A percentile compares a stretch with the other conserved stretches of the same genome.
Evolutionary conservation across 2,329 filamentous ascomycete genomes (phyloP).

Genomic region (Byssothecium circinans): DNA sequence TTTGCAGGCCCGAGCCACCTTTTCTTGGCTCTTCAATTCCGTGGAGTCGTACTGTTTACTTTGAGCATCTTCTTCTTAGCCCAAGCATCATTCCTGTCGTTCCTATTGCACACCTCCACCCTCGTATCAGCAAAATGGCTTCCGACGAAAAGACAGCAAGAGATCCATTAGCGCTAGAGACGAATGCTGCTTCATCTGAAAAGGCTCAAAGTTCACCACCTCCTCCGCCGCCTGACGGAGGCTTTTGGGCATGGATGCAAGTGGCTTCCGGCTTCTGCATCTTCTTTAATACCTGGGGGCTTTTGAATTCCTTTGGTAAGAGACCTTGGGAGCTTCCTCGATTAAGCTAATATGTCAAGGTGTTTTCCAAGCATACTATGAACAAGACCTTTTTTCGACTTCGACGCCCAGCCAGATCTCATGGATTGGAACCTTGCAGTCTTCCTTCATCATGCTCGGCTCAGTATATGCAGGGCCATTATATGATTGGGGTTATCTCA

Average conservation of each 20-base stretch:
- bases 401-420: constrained; percentile 32
- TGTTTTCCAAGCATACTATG: neutral
- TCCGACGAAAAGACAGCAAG: too few relatives aligned
- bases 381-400: neutral
- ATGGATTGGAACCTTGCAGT: constrained; percentile 53
- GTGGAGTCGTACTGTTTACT: too few relatives aligned
- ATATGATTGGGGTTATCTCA: constrained; percentile 51
- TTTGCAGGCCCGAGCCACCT: too few relatives aligned
- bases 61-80: too few relatives aligned
- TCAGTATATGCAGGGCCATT: constrained; percentile 46
- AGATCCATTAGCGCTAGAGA: too few relatives aligned
- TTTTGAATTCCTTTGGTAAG: constrained; percentile 1
- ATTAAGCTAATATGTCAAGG: neutral
- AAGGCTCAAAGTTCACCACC: too few relatives aligned
- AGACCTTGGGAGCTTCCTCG: neutral
- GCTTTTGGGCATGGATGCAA: constrained; percentile 1
- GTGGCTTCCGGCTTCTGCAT: neutral
- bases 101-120: too few relatives aligned
- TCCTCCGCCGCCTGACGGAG: too few relatives aligned
- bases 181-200: too few relatives aligned
- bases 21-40: too few relatives aligned
- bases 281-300: constrained; percentile 2
- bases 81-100: too few relatives aligned
- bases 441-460: neutral
- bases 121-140: too few relatives aligned